Base-by-base conservation (phyloP, 768 basidiomycete species). In the Xerocomellus chrysenteron region DNA sequence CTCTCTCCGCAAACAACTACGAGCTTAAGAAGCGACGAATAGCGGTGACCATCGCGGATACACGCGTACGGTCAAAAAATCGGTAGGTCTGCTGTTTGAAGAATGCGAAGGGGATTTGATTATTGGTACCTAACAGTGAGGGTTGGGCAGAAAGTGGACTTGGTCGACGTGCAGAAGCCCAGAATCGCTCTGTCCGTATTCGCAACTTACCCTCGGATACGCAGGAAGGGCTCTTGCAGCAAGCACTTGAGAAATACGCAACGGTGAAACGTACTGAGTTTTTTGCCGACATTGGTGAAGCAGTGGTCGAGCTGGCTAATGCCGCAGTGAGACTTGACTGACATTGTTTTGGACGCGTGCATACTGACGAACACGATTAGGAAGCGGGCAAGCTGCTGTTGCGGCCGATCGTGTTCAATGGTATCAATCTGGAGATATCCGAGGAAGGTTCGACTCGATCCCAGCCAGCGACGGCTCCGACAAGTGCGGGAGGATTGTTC, bases 161-260 rank as follows among this genome's bases (percentile, higher is more conserved):
- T 39, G 82, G 81, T 43, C 75, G 76, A 60, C 70, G 74, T 41
- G 81, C 79, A 13, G 91, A 88, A 52, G 71, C 76, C 7, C 82
- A 81, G 46, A 85, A 76, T 58, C 84, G 92, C 17, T 90, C 90
- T 19, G 78, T 98, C 9, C 84, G 89, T 10, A 75, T 98, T 50
- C 82, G 79, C 21, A 86, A 86, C 49, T 78, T 99, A 21, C 92
- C 92, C 16, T 66, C 81, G 3, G 82, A 76, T 11, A 86, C 92
- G 5, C 92, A 97, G 67, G 97, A 98, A 67, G 96, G 91, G 2
- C 75, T 98, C 1, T 72, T 99, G 26, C 96, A 99, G 63, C 97
- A 98, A 76, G 75, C 78, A 0, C 74, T 99, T 5, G 92, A 94
- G 68, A 96, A 93, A 72, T 68, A 88, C 40, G 82, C 83, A 1